Evolutionary conservation across 106 monocot species (phyloP).

Genomic region (Vanilla planifolia): DNA sequence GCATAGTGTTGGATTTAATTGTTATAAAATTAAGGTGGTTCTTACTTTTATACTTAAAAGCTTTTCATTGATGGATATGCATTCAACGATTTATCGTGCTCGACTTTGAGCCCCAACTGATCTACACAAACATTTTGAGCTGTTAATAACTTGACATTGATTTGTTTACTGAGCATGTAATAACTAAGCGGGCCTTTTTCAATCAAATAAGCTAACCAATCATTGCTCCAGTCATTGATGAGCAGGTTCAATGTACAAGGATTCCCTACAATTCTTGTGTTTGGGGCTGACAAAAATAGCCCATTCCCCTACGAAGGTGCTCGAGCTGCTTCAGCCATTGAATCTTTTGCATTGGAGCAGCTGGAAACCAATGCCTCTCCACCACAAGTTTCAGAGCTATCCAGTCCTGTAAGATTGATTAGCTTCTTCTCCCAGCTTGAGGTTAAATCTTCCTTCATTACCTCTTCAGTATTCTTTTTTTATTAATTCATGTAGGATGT

Average conservation of each 20-base stretch:
- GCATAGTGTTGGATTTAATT: too few relatives aligned
- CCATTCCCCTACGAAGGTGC: slow-evolving; percentile 80
- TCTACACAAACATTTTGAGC: not conserved
- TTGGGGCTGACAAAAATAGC: slow-evolving; percentile 84
- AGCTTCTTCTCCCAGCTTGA: not conserved
- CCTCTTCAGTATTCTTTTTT: too few relatives aligned
- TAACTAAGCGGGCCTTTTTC: not conserved
- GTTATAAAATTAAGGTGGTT: too few relatives aligned
- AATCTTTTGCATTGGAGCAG: slow-evolving; percentile 86
- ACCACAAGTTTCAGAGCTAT: slow-evolving; percentile 75
- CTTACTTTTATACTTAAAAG: too few relatives aligned
- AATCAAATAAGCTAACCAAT: slow-evolving; percentile 3
- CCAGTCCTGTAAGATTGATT: slow-evolving; percentile 51
- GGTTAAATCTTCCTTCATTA: not conserved
- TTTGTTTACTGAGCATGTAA: not conserved
- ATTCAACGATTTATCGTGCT: too few relatives aligned
- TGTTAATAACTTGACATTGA: not conserved
- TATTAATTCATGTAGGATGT: slow-evolving; percentile 45
- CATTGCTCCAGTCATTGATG: slow-evolving; percentile 75
- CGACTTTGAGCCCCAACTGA: too few relatives aligned
- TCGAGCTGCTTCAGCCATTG: slow-evolving; percentile 73
- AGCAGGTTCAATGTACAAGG: slow-evolving; percentile 98
- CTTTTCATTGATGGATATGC: not conserved
- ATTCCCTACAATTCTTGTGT: slow-evolving; percentile 97
- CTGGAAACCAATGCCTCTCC: slow-evolving; percentile 69